Conservation (phyloP, 2,329 filamentous ascomycete genomes). For the Fusarium domesticum region DNA sequence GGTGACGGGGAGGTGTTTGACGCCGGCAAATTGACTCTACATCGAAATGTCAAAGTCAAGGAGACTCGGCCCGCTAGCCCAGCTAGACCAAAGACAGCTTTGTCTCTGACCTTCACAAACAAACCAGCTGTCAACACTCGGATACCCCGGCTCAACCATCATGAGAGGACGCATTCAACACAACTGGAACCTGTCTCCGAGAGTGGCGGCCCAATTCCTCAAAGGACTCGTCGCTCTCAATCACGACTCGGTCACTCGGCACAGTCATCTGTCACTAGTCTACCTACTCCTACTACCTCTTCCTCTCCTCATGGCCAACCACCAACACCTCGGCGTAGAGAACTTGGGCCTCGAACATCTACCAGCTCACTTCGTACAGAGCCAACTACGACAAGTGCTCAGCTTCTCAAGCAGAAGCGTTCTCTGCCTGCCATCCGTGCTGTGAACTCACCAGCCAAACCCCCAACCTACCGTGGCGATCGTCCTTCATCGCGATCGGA, state of each 20-base stretch:
- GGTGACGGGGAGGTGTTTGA: constrained; percentile 80
- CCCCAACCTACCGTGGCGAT: constrained; percentile 47
- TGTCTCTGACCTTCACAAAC: constrained; percentile 89
- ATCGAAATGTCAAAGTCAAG: constrained; percentile 90
- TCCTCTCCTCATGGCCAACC: constrained; percentile 52
- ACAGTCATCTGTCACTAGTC: constrained; percentile 65
- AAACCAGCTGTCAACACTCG: constrained; percentile 64
- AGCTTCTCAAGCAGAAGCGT: constrained; percentile 63
- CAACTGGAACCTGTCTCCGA: constrained; percentile 92
- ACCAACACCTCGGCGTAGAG: constrained; percentile 60
- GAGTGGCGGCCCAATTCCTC: constrained; percentile 68
- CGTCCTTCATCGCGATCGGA: constrained; percentile 60
- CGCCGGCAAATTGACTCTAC: constrained; percentile 74
- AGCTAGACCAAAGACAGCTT: constrained; percentile 67
- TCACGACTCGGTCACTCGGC: constrained; percentile 67
- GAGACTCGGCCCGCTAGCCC: constrained; percentile 66
- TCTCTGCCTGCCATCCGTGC: constrained; percentile 60
- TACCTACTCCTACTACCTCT: constrained; percentile 59
- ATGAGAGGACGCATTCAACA: constrained; percentile 66
- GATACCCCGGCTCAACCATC: constrained; percentile 72
- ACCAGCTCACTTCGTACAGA: constrained; percentile 54
- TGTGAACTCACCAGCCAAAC: constrained; percentile 50
- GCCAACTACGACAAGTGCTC: constrained; percentile 63
- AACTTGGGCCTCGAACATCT: constrained; percentile 55
- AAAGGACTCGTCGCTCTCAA: constrained; percentile 57